phyloP scores from a whole-genome alignment of 2,329 filamentous ascomycete genomes.

The Hypocreales sp. region DNA sequence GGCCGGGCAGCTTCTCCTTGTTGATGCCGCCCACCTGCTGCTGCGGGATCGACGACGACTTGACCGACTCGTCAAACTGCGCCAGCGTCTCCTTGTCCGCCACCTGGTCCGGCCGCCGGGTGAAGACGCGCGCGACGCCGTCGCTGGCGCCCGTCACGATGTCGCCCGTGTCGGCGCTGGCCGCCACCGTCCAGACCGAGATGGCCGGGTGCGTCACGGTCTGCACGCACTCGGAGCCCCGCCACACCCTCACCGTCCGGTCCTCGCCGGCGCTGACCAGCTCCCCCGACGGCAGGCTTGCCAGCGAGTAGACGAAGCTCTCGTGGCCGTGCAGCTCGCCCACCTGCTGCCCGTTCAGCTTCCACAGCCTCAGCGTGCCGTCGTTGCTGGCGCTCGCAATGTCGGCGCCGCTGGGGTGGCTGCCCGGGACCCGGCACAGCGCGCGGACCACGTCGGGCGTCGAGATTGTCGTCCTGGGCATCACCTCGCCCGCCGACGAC shows the following conservation, averaged over 20 bases:
- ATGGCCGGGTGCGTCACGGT: constrained; percentile 96
- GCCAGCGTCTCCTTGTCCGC: constrained; percentile 54
- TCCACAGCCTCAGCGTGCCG: constrained; percentile 77
- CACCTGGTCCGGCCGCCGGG: constrained; percentile 49
- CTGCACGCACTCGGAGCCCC: constrained; percentile 67
- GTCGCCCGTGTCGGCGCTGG: constrained; percentile 67
- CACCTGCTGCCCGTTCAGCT: constrained; percentile 59
- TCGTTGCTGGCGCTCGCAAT: constrained; percentile 94
- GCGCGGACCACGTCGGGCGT: constrained; percentile 77
- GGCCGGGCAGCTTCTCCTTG: constrained; percentile 80
- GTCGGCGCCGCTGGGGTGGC: constrained; percentile 70
- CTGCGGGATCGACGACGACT: constrained; percentile 71
- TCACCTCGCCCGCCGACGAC: constrained; percentile 36
- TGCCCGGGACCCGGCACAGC: constrained; percentile 63
- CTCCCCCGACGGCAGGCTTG: constrained; percentile 66
- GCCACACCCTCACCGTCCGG: constrained; percentile 85
- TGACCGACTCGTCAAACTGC: constrained; percentile 70
- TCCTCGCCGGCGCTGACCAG: constrained; percentile 88
- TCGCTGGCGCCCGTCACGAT: constrained; percentile 92
- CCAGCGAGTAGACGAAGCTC: constrained; percentile 83
- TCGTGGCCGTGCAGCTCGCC: constrained; percentile 76
- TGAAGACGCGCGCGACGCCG: constrained; percentile 72
- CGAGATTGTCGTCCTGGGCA: constrained; percentile 37
- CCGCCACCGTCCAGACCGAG: constrained; percentile 89
- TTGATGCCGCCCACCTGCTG: constrained; percentile 74